Evolutionary conservation across 305 asterid species (phyloP), one percentile per base, ranked within the genome.

Genomic region (Withania somnifera): DNA sequence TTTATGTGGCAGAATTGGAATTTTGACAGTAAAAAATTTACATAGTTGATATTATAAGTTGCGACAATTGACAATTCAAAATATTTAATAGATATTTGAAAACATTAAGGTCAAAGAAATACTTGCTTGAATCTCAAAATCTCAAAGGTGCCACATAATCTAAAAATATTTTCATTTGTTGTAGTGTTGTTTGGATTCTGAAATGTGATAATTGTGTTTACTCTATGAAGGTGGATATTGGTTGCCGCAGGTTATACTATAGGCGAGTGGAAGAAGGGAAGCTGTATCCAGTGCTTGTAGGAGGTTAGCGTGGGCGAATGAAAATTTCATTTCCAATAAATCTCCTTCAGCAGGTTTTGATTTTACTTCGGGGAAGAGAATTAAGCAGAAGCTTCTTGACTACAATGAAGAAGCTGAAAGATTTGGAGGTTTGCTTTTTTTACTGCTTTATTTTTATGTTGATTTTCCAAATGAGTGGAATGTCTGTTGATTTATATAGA

Each of bases 331-430:
- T 83, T 90, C 98, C 45, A 85, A 92, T 84, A 93, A 86, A 87
- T 94, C 97, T 84, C 97, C 99, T 1, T 89, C 99, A 36, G 93
- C 97, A 82, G 98, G 98, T 66, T 96, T 96, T 79, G 98, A 96
- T 91, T 96, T 91, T 84, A 92, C 91, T 24, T 90, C 98, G 1
- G 99, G 98, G 53, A 88, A 89, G 90, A 96, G 91, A 85, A 91
- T 94, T 83, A 98, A 96, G 92, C 97, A 96, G 85, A 94, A 86
- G 89, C 86, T 96, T 89, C 91, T 96, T 52, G 98, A 96, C 87
- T 93, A 93, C 90, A 96, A 96, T 86, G 88, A 92, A 87, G 99
- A 96, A 91, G 98, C 98, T 38, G 99, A 94, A 86, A 86, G 94
- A 85, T 94, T 90, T 85, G 98, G 98, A 85, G 98, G 98, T 91